Percentiles rank a stretch among this genome's conserved stretches.
These are phyloP conservation scores for Luvunga scandens DNA, from an alignment of 345 rosid genomes.

Conservation along the genomic window DNA sequence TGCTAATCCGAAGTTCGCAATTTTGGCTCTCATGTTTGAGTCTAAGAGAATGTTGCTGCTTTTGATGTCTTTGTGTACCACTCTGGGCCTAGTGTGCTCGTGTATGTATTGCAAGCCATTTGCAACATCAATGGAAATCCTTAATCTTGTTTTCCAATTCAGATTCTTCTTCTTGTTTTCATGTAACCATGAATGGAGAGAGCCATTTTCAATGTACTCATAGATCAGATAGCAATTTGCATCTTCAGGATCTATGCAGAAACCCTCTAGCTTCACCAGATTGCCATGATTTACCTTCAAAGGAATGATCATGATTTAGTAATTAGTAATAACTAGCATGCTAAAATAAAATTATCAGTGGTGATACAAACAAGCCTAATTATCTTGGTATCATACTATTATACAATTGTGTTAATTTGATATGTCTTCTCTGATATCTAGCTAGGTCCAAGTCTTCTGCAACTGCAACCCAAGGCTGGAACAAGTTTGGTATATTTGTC, in stretches of 20 bases:
- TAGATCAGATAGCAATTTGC: constrained; percentile 60
- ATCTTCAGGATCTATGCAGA: constrained; percentile 57
- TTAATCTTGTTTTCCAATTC: constrained; percentile 55
- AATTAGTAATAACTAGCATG: neutral
- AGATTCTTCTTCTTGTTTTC: constrained; percentile 25
- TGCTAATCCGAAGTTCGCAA: constrained; percentile 72
- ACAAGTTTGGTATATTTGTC: constrained; percentile 3
- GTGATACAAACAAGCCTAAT: neutral
- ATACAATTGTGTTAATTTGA: neutral
- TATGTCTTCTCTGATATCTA: neutral
- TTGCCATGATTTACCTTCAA: constrained; percentile 72
- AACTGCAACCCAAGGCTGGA: neutral
- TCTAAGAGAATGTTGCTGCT: constrained; percentile 65
- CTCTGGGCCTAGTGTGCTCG: constrained; percentile 64
- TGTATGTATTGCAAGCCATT: constrained; percentile 75
- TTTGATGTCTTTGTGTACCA: constrained; percentile 71
- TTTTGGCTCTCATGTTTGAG: constrained; percentile 60
- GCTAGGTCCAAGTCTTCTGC: constrained; percentile 1
- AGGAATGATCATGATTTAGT: neutral
- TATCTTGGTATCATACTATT: neutral
- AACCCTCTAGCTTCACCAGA: constrained; percentile 68
- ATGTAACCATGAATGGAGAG: constrained; percentile 59
- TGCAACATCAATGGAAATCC: constrained; percentile 54
- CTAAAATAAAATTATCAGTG: neutral
- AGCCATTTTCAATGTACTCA: constrained; percentile 55